Evolutionary conservation across 2,329 filamentous ascomycete species (phyloP).

Genomic region (Fusarium papillatum): DNA sequence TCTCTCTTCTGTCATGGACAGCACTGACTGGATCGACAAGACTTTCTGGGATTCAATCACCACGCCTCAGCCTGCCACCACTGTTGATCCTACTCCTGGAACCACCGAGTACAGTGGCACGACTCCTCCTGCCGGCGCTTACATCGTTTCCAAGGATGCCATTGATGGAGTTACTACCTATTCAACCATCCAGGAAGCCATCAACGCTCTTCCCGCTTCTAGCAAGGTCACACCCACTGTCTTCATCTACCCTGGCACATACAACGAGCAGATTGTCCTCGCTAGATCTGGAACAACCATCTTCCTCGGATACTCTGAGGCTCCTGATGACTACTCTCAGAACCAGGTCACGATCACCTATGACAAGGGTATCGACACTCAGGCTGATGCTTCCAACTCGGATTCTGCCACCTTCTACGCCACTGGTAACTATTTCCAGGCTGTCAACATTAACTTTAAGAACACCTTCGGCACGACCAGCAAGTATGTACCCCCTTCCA

Average conservation of each 20-base stretch:
- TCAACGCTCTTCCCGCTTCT: slow-evolving; percentile 37
- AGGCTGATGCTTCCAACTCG: slow-evolving; percentile 39
- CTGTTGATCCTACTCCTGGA: slow-evolving; percentile 25
- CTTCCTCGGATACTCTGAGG: slow-evolving; percentile 36
- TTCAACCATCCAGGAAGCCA: slow-evolving; percentile 44
- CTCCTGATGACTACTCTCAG: slow-evolving; percentile 42
- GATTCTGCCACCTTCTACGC: slow-evolving; percentile 42
- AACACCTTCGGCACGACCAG: slow-evolving; percentile 37
- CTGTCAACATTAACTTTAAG: slow-evolving; percentile 42
- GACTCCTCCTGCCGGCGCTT: slow-evolving; percentile 52
- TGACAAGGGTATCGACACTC: slow-evolving; percentile 39
- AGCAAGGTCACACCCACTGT: slow-evolving; percentile 45
- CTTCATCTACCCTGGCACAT: slow-evolving; percentile 62
- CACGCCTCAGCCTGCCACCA: slow-evolving; percentile 30
- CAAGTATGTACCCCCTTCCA: slow-evolving; percentile 17
- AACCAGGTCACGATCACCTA: slow-evolving; percentile 41
- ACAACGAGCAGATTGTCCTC: slow-evolving; percentile 63
- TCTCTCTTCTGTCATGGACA: slow-evolving; percentile 35
- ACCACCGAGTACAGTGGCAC: slow-evolving; percentile 54
- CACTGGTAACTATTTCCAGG: slow-evolving; percentile 41
- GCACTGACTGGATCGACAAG: slow-evolving; percentile 42
- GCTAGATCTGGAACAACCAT: slow-evolving; percentile 29
- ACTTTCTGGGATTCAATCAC: slow-evolving; percentile 38
- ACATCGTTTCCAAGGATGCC: slow-evolving; percentile 53
- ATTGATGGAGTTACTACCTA: slow-evolving; percentile 39